These are phyloP conservation scores for Termitomyces sp. DNA, from an alignment of 768 basidiomycete species.

Conservation along the genomic window DNA sequence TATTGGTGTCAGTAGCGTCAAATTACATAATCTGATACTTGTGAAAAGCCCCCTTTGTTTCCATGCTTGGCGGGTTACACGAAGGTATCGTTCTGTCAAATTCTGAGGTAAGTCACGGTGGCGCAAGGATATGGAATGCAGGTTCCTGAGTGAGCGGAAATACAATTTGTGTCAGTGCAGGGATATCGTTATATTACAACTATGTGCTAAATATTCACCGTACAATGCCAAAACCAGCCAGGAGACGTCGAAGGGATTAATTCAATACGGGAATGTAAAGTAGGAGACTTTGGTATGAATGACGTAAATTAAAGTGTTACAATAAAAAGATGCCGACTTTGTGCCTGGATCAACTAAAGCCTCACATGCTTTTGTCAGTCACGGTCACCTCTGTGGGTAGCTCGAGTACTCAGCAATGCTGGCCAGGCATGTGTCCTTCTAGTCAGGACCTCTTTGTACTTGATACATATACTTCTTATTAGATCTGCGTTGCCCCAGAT, in stretches of 20 bases:
- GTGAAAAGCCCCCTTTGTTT: neutral
- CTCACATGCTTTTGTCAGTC: too few relatives aligned
- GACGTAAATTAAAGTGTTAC: neutral
- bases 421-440: constrained; percentile 43
- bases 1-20: neutral
- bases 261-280: neutral
- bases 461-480: constrained; percentile 27
- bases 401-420: constrained; percentile 51
- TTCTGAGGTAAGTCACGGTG: neutral
- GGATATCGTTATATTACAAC: neutral
- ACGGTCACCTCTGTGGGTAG: too few relatives aligned
- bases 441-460: neutral
- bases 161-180: neutral
- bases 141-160: neutral
- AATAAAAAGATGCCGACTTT: neutral
- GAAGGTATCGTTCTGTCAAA: neutral
- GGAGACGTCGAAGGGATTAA: neutral
- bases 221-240: neutral
- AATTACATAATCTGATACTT: neutral
- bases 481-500: constrained; percentile 62
- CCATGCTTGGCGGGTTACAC: too few relatives aligned
- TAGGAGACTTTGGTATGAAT: neutral
- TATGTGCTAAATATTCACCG: neutral
- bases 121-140: neutral
- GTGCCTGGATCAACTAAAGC: neutral